These are phyloP conservation scores for Stenogyne calaminthoides DNA, from an alignment of 305 asterid species.

Conservation along the genomic window DNA sequence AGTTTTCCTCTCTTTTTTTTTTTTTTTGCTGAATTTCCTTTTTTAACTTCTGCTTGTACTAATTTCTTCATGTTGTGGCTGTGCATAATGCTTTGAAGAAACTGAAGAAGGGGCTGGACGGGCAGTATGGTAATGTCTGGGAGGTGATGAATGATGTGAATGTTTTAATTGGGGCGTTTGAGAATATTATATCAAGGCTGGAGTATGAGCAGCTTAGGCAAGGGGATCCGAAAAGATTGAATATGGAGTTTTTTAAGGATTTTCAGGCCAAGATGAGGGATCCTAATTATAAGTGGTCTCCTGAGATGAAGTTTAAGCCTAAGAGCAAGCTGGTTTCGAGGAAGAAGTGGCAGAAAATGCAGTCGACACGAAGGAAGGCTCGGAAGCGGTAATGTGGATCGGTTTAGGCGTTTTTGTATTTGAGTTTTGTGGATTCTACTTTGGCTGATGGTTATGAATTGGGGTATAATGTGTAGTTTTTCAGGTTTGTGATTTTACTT, in stretches of 20 bases:
- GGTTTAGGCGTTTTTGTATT: background rate
- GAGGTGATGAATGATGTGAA: conserved; percentile 95
- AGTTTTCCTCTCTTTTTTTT: no score
- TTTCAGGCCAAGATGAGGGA: no score
- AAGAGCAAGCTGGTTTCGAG: no score
- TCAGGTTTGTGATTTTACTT: background rate
- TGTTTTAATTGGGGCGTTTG: conserved; percentile 82
- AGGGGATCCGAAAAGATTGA: conserved; percentile 86
- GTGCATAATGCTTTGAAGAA: conserved; percentile 89
- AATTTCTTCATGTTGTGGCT: no score
- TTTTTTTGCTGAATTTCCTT: no score
- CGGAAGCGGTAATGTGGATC: conserved; percentile 53
- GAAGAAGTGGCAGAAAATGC: conserved; percentile 84
- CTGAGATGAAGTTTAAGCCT: no score
- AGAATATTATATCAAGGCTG: conserved; percentile 90
- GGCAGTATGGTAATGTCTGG: conserved; percentile 88
- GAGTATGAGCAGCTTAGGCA: conserved; percentile 87
- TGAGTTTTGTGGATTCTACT: no score
- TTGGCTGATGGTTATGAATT: conserved; percentile 55
- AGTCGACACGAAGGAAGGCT: conserved; percentile 82
- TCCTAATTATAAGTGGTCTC: no score
- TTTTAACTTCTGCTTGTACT: no score
- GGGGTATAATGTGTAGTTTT: conserved; percentile 54
- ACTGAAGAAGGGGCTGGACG: conserved; percentile 88
- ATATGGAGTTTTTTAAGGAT: conserved; percentile 87